phyloP scores from a whole-genome alignment of 1,284 basidiomycete genomes.

The Ceratobasidium sp. region DNA sequence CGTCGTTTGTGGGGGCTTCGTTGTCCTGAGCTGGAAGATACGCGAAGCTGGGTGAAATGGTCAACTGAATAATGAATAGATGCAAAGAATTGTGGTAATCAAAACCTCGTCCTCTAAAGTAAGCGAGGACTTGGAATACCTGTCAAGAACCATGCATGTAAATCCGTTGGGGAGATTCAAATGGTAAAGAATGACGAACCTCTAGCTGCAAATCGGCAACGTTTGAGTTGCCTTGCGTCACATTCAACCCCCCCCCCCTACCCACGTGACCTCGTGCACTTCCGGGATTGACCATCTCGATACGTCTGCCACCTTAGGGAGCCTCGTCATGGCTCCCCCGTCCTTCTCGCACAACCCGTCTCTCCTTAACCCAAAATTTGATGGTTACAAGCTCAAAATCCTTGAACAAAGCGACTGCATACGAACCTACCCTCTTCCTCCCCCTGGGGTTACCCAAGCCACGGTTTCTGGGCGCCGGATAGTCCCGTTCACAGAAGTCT shows the following conservation, averaged over 20 bases:
- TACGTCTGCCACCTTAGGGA: not conserved
- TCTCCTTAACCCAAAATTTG: slow-evolving; percentile 85
- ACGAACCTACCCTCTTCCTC: slow-evolving; percentile 60
- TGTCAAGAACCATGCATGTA: too few species aligned
- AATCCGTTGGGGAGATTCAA: too few species aligned
- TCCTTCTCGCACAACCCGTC: slow-evolving; percentile 56
- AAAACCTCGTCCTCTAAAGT: too few species aligned
- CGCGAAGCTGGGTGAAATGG: not conserved
- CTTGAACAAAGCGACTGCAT: slow-evolving; percentile 47
- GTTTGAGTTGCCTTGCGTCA: too few species aligned
- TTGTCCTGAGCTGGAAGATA: slow-evolving; percentile 71
- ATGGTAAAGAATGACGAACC: too few species aligned
- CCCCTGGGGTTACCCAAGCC: slow-evolving; percentile 64
- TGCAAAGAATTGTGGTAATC: not conserved
- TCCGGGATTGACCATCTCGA: not conserved
- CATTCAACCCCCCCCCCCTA: not conserved
- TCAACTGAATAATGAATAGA: not conserved
- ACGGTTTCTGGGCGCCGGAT: slow-evolving; percentile 68
- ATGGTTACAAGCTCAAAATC: slow-evolving; percentile 77
- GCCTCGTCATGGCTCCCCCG: slow-evolving; percentile 2
- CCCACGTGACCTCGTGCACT: not conserved
- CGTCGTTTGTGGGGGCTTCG: slow-evolving; percentile 86
- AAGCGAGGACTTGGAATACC: too few species aligned
- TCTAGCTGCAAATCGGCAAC: too few species aligned
- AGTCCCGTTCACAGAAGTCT: slow-evolving; percentile 83